These are phyloP conservation scores for Wickerhamomyces chambardii DNA, from an alignment of 805 yeast species.

Conservation along the genomic window DNA sequence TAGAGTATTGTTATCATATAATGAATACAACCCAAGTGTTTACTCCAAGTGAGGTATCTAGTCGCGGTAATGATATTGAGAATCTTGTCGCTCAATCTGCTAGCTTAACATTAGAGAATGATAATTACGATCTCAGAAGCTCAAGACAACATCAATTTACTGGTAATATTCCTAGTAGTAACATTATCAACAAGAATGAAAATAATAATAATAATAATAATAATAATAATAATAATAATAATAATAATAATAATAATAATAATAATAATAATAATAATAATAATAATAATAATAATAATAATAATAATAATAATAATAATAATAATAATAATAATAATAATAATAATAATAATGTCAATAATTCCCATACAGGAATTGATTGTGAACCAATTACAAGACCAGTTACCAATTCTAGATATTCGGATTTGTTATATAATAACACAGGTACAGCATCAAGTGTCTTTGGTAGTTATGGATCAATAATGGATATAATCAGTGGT, in stretches of 20 bases:
- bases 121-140: too few relatives aligned
- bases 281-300: too few relatives aligned
- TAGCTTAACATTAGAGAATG: neutral
- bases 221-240: too few relatives aligned
- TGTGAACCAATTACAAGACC: neutral
- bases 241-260: too few relatives aligned
- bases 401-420: conserved; percentile 1
- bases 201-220: conserved; percentile 1
- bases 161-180: too few relatives aligned
- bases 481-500: conserved; percentile 15
- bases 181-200: too few relatives aligned
- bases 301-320: too few relatives aligned
- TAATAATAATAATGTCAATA: conserved; percentile 1
- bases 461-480: conserved; percentile 3
- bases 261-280: too few relatives aligned
- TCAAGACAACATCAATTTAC: too few relatives aligned
- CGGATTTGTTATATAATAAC: neutral
- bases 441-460: neutral
- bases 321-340: conserved; percentile 5
- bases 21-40: conserved; percentile 3
- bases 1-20: neutral
- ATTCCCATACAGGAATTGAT: too few relatives aligned
- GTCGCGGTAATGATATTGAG: conserved; percentile 3
- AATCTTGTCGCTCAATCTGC: neutral
- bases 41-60: conserved; percentile 9